Evolutionary conservation across 495 filamentous ascomycete genomes (phyloP).

Genomic region (Viridothelium virens): DNA sequence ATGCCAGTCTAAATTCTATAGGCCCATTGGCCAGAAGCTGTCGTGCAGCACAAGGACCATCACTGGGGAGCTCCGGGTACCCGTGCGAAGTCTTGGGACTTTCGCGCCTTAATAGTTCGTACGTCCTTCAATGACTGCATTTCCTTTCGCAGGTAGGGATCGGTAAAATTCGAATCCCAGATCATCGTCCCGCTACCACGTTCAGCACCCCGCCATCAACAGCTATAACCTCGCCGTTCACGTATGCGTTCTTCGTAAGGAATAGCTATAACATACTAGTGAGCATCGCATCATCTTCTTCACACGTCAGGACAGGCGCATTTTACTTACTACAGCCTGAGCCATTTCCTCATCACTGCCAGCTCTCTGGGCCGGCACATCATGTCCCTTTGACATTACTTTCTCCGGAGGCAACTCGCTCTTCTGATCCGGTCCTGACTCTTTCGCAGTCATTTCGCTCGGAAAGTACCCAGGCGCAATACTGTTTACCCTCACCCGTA

Average conservation of each 20-base stretch:
- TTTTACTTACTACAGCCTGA: constrained; percentile 31
- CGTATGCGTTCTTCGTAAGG: constrained; percentile 48
- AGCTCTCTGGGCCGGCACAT: constrained; percentile 37
- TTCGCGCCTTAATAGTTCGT: too few species aligned
- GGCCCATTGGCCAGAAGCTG: too few species aligned
- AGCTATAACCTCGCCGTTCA: constrained; percentile 54
- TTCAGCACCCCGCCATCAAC: constrained; percentile 54
- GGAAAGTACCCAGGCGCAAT: constrained; percentile 52
- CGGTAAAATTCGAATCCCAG: background rate
- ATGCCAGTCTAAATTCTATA: too few species aligned
- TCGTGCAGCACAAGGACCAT: too few species aligned
- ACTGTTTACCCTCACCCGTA: constrained; percentile 40
- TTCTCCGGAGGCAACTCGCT: constrained; percentile 43
- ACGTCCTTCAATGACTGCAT: background rate
- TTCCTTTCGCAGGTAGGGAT: background rate
- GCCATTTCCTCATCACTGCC: constrained; percentile 45
- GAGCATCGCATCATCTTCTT: background rate
- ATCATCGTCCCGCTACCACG: constrained; percentile 29
- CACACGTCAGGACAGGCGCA: background rate
- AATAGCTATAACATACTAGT: constrained; percentile 28
- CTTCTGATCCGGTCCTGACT: constrained; percentile 49
- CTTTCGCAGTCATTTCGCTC: constrained; percentile 54
- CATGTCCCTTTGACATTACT: constrained; percentile 40
- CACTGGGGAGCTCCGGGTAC: too few species aligned
- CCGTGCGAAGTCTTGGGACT: too few species aligned